These are phyloP conservation scores for Penicillium nucicola DNA, from an alignment of 495 filamentous ascomycete genomes.

Conservation along the genomic window DNA sequence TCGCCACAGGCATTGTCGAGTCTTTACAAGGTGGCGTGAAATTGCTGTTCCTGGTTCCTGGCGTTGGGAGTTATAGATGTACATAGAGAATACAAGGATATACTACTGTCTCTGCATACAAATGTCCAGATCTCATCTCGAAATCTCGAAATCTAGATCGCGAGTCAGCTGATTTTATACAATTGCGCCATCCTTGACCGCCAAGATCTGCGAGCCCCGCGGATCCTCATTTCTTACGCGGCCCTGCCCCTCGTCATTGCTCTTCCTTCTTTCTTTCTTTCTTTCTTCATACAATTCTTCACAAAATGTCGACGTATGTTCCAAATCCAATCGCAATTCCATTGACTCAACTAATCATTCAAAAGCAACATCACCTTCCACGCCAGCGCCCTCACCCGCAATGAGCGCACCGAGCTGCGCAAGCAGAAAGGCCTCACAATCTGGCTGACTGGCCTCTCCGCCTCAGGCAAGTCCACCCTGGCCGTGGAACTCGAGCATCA, in stretches of 20 bases:
- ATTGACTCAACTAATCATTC: conserved; percentile 9
- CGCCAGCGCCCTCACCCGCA: conserved; percentile 77
- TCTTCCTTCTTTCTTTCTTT: conserved; percentile 3
- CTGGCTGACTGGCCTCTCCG: conserved; percentile 95
- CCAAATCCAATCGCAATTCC: background rate
- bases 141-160: too few species aligned
- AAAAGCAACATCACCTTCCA: conserved; percentile 98
- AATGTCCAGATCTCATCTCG: too few species aligned
- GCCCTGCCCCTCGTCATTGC: conserved; percentile 17
- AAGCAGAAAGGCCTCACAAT: conserved; percentile 89
- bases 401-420: conserved; percentile 75
- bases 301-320: conserved; percentile 49
- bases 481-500: conserved; percentile 95
- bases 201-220: conserved; percentile 8
- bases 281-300: conserved; percentile 16
- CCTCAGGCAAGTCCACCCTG: conserved; percentile 93
- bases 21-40: conserved; percentile 29
- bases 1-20: conserved; percentile 24
- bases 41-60: conserved; percentile 24
- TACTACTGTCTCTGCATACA: too few species aligned
- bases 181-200: background rate
- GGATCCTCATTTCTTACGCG: conserved; percentile 22
- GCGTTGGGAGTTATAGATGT: conserved; percentile 2
- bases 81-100: background rate
- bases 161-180: too few species aligned